Conservation (phyloP, 176 grass and related monocot species). For the Musa schizocarpa region DNA sequence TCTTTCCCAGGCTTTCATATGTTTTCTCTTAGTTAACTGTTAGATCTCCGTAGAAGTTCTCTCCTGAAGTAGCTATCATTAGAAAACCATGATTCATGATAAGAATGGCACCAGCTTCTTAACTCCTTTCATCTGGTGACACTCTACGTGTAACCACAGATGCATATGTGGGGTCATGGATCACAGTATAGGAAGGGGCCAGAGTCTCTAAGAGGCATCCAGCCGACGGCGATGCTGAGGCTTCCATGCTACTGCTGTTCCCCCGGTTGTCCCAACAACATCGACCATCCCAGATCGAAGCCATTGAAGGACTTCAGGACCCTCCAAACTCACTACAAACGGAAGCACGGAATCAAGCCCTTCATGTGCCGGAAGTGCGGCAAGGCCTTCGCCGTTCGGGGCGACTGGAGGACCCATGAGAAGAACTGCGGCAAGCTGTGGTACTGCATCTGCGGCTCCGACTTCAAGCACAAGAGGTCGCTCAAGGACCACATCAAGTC, state of each 20-base stretch:
- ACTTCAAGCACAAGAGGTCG: conserved; percentile 19
- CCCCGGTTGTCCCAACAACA: conserved; percentile 84
- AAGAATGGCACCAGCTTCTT: not conserved
- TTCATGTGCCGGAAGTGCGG: conserved; percentile 94
- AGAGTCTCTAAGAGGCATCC: conserved; percentile 86
- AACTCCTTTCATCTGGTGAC: not conserved
- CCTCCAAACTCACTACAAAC: conserved; percentile 98
- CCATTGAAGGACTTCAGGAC: conserved; percentile 98
- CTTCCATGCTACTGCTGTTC: conserved; percentile 97
- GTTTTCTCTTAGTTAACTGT: too few relatives aligned
- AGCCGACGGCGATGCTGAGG: conserved; percentile 95
- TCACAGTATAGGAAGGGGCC: conserved; percentile 98
- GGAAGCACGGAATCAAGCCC: conserved; percentile 96
- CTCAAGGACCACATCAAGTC: conserved; percentile 13
- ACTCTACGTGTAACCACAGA: conserved; percentile 26
- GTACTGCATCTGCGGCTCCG: conserved; percentile 89
- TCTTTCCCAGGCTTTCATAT: too few relatives aligned
- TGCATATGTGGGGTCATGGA: conserved; percentile 99
- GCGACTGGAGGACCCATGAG: conserved; percentile 99
- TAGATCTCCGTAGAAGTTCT: too few relatives aligned
- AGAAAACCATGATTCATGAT: too few relatives aligned
- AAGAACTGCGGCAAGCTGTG: conserved; percentile 99
- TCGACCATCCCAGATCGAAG: conserved; percentile 81
- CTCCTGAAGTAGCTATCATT: too few relatives aligned
- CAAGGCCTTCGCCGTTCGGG: conserved; percentile 93